phyloP scores from a whole-genome alignment of 257 asterid species.

The Jasminum sambac region DNA sequence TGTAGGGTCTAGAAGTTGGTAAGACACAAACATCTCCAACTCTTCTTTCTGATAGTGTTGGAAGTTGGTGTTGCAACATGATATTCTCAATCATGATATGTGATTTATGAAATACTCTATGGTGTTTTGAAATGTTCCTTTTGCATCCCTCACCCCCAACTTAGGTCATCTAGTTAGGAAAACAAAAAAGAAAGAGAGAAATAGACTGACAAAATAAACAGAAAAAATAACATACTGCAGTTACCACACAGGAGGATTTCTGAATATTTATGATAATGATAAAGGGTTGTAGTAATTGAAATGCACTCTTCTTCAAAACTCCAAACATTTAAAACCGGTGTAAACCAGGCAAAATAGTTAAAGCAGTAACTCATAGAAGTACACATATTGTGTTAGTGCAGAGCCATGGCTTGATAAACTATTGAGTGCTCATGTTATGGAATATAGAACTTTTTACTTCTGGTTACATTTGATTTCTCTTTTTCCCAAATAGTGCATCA shows the following conservation, averaged over 20 bases:
- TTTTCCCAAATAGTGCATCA: background rate
- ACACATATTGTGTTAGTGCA: background rate
- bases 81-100: background rate
- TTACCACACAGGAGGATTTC: background rate
- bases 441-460: background rate
- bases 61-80: background rate
- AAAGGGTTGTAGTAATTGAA: background rate
- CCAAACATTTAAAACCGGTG: background rate
- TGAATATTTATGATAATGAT: background rate
- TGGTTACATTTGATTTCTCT: too few relatives aligned
- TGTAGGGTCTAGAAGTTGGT: background rate
- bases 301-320: background rate
- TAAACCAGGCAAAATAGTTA: background rate
- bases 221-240: background rate
- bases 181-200: background rate
- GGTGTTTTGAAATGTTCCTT: background rate
- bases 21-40: background rate
- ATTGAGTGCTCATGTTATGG: background rate
- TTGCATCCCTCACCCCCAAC: background rate
- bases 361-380: background rate
- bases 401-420: background rate
- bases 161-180: background rate
- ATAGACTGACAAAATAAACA: background rate
- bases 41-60: background rate
- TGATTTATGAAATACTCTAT: background rate